A percentile compares a stretch with the other conserved stretches of the same genome.
These are phyloP conservation scores for Blastomyces parvus DNA, from an alignment of 2,329 filamentous ascomycete genomes.

Conservation along the genomic window DNA sequence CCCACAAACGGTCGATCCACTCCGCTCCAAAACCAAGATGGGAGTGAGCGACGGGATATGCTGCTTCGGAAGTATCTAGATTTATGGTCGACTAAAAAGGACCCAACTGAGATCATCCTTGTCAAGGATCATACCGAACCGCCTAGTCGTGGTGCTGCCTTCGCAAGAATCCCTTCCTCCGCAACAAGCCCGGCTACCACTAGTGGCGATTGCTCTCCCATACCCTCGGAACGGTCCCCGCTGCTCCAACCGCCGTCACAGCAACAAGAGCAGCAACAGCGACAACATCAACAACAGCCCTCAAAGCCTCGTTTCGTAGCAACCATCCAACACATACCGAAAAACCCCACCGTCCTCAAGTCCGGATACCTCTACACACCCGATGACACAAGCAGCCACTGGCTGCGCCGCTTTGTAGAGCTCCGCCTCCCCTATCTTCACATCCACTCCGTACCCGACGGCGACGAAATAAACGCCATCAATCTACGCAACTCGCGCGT, in stretches of 20 bases:
- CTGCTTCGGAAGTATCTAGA: slow-evolving; percentile 35
- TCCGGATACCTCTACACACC: slow-evolving; percentile 80
- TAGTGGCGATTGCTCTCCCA: slow-evolving; percentile 12
- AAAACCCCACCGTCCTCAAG: slow-evolving; percentile 73
- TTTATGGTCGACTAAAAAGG: slow-evolving; percentile 35
- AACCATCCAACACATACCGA: slow-evolving; percentile 65
- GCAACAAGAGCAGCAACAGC: slow-evolving; percentile 7
- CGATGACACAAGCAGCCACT: slow-evolving; percentile 64
- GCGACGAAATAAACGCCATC: slow-evolving; percentile 82
- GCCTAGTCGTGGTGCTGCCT: slow-evolving; percentile 29
- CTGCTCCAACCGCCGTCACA: background rate
- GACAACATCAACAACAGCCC: slow-evolving; percentile 20
- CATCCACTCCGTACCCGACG: slow-evolving; percentile 72
- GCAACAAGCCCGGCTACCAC: slow-evolving; percentile 22
- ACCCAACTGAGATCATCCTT: slow-evolving; percentile 36
- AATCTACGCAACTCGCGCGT: slow-evolving; percentile 84
- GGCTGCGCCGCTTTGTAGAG: slow-evolving; percentile 90
- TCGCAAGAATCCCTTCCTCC: slow-evolving; percentile 18
- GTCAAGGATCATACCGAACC: slow-evolving; percentile 38
- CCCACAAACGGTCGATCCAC: slow-evolving; percentile 23
- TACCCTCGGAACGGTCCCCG: slow-evolving; percentile 6
- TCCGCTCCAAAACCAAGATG: slow-evolving; percentile 26
- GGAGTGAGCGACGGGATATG: slow-evolving; percentile 30
- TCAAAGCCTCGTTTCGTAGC: slow-evolving; percentile 59
- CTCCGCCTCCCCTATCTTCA: slow-evolving; percentile 85